A percentile compares a stretch with the other conserved stretches of the same genome.
These are phyloP conservation scores for Calonectria crousiana DNA, from an alignment of 2,329 filamentous ascomycete species.

Conservation along the genomic window DNA sequence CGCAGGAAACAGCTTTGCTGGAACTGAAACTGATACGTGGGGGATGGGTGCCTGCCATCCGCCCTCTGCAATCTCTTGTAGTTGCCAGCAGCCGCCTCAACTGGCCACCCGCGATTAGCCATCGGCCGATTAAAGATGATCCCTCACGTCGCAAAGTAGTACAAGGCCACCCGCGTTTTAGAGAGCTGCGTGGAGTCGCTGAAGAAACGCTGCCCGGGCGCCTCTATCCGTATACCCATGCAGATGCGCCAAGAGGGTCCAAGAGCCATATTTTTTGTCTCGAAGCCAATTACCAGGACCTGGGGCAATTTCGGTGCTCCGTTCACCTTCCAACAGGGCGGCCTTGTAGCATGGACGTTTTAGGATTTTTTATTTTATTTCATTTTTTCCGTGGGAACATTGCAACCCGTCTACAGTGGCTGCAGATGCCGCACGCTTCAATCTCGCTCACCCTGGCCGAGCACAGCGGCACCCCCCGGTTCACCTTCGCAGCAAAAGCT, in stretches of 20 bases:
- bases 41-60: slow-evolving; percentile 11
- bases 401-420: slow-evolving; percentile 24
- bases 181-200: slow-evolving; percentile 28
- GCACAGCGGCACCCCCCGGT: not conserved
- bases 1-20: slow-evolving; percentile 16
- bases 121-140: slow-evolving; percentile 27
- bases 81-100: slow-evolving; percentile 17
- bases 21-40: slow-evolving; percentile 37
- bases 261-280: not conserved
- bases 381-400: not conserved
- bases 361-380: not conserved
- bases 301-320: slow-evolving; percentile 29
- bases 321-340: not conserved
- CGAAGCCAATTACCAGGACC: slow-evolving; percentile 1
- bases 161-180: slow-evolving; percentile 25
- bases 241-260: not conserved
- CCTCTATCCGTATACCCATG: not conserved
- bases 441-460: slow-evolving; percentile 41
- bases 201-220: slow-evolving; percentile 24
- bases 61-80: slow-evolving; percentile 27
- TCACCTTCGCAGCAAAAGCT: not conserved
- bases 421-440: slow-evolving; percentile 30
- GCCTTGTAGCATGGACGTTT: slow-evolving; percentile 1
- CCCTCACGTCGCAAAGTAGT: slow-evolving; percentile 33
- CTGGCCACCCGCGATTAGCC: slow-evolving; percentile 25